Evolutionary conservation across 306 rosid species (phyloP).

Genomic region (Pyrus pyrifolia): DNA sequence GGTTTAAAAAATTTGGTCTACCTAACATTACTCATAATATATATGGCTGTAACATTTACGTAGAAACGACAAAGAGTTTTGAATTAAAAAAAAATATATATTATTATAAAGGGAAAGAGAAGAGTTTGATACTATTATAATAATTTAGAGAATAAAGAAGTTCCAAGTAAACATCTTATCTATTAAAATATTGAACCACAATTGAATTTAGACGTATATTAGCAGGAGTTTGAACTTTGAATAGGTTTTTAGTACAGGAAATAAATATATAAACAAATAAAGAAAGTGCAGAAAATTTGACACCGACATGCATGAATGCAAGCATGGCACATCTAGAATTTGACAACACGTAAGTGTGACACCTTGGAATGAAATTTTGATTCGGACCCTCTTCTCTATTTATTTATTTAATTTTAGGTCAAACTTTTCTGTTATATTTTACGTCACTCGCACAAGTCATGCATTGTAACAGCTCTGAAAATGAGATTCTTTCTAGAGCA

Average conservation of each 20-base stretch:
- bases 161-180: accelerated
- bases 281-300: too few species aligned
- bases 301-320: background rate
- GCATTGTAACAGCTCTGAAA: background rate
- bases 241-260: too few species aligned
- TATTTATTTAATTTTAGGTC: background rate
- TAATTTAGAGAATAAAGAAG: too few species aligned
- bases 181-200: accelerated
- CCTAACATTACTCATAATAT: too few species aligned
- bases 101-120: too few species aligned
- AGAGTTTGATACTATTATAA: too few species aligned
- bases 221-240: too few species aligned
- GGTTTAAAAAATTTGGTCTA: too few species aligned
- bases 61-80: background rate
- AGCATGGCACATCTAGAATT: background rate
- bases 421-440: background rate
- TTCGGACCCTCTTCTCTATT: background rate
- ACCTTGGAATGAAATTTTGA: background rate
- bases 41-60: background rate
- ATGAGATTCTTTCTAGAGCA: background rate
- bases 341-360: background rate
- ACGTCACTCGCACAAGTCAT: background rate
- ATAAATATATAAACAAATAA: too few species aligned
- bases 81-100: too few species aligned
- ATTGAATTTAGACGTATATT: too few species aligned